Base-by-base conservation (phyloP, 768 basidiomycete species). In the Kwoniella pini region DNA sequence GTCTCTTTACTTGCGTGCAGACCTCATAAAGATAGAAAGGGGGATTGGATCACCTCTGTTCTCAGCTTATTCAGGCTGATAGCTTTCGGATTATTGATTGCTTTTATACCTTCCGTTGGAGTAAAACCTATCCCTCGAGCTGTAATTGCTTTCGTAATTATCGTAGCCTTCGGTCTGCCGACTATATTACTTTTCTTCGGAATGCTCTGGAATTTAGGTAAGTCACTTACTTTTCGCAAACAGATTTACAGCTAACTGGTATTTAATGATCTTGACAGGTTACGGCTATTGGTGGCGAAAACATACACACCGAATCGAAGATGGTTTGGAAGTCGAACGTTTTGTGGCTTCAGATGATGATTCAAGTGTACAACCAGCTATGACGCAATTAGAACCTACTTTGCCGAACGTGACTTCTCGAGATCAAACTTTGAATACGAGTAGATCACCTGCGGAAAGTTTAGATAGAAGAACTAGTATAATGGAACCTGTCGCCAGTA, bases 111-210 rank as follows among this genome's bases (percentile, higher is more conserved):
- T 63, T 80, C 78, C 9, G 72, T 92, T 24, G 76, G 81, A 5
- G 82, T 93, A 31, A 79, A 82, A 17, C 82, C 91, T 39, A 95
- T 95, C 67, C 86, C 89, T 1, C 85, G 91, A 19, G 88, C 89
- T 1, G 87, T 84, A 31, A 86, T 96, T 57, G 91, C 91, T 21
- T 82, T 89, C 57, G 83, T 91, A 63, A 82, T 85, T 38, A 85
- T 86, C 12, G 84, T 88, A 30, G 81, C 91, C 36, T 88, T 85
- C 74, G 87, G 88, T 13, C 79, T 90, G 38, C 83, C 89, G 0
- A 82, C 89, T 28, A 61, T 93, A 45, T 78, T 90, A 56, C 81
- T 89, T 70, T 83, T 89, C 72, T 65, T 87, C 70, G 90, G 90
- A 70, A 79, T 86, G 43, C 65, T 85, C 43, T 79, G 85, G 77